Conservation (phyloP, 1,284 basidiomycete species). For the Lentinula novae-zelandiae region DNA sequence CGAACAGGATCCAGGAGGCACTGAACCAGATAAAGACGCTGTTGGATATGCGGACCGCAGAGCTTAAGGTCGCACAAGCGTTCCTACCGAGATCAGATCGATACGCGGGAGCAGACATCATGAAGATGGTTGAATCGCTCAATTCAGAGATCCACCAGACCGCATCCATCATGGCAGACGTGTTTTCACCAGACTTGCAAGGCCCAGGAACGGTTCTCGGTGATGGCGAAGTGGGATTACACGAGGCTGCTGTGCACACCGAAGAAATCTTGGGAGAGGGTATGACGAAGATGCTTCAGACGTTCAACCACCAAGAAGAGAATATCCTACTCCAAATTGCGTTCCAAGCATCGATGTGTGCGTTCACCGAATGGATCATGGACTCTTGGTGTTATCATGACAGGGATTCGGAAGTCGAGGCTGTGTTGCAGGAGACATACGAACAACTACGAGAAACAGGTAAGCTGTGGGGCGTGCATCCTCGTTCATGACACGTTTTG, state of each 20-base stretch:
- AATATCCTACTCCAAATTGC: slow-evolving; percentile 10
- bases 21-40: not conserved
- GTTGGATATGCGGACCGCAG: slow-evolving; percentile 10
- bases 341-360: slow-evolving; percentile 11
- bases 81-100: slow-evolving; percentile 11
- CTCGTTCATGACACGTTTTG: not conserved
- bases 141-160: slow-evolving; percentile 25
- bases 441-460: slow-evolving; percentile 31
- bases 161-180: slow-evolving; percentile 24
- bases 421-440: slow-evolving; percentile 30
- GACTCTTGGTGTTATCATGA: slow-evolving; percentile 10
- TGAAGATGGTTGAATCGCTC: slow-evolving; percentile 19
- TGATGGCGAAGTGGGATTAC: not conserved
- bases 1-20: not conserved
- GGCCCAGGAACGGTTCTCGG: not conserved
- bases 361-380: slow-evolving; percentile 5
- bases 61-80: slow-evolving; percentile 13
- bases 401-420: slow-evolving; percentile 3
- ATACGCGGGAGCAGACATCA: slow-evolving; percentile 18
- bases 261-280: slow-evolving; percentile 7
- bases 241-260: not conserved
- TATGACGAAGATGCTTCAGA: slow-evolving; percentile 3
- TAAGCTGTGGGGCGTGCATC: slow-evolving; percentile 14
- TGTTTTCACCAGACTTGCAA: slow-evolving; percentile 21
- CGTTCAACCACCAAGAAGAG: slow-evolving; percentile 6